phyloP scores from a whole-genome alignment of 805 yeast species.

The Myxozyma geophila region DNA sequence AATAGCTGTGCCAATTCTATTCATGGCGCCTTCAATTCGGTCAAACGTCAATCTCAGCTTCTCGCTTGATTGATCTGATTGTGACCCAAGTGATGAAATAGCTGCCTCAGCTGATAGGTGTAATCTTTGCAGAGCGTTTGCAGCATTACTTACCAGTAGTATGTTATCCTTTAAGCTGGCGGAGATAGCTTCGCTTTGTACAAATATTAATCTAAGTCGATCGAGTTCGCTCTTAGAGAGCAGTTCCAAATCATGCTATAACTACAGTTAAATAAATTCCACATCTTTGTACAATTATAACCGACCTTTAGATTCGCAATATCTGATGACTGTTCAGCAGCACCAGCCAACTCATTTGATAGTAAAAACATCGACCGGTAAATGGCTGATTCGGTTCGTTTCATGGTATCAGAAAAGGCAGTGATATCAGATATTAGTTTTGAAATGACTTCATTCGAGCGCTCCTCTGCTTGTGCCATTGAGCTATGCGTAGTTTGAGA shows the following conservation, averaged over 20 bases:
- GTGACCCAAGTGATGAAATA: background rate
- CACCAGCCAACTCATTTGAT: background rate
- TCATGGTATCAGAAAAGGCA: background rate
- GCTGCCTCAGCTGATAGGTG: background rate
- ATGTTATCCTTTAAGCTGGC: background rate
- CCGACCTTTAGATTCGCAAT: background rate
- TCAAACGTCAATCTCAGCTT: background rate
- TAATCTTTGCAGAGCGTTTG: background rate
- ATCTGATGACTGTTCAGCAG: background rate
- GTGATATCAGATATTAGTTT: background rate
- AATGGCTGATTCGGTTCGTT: background rate
- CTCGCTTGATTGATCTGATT: background rate
- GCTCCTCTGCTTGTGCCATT: background rate
- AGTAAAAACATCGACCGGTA: background rate
- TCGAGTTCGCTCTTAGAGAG: background rate
- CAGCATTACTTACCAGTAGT: background rate
- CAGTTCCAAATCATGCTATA: background rate
- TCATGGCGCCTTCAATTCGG: background rate
- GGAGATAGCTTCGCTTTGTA: background rate
- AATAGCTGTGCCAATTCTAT: background rate
- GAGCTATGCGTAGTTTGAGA: background rate
- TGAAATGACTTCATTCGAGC: background rate
- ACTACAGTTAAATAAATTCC: background rate
- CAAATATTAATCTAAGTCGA: background rate
- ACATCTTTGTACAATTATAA: background rate